Base-by-base conservation (phyloP, 2,329 filamentous ascomycete species). In the Curvularia verruculosa region DNA sequence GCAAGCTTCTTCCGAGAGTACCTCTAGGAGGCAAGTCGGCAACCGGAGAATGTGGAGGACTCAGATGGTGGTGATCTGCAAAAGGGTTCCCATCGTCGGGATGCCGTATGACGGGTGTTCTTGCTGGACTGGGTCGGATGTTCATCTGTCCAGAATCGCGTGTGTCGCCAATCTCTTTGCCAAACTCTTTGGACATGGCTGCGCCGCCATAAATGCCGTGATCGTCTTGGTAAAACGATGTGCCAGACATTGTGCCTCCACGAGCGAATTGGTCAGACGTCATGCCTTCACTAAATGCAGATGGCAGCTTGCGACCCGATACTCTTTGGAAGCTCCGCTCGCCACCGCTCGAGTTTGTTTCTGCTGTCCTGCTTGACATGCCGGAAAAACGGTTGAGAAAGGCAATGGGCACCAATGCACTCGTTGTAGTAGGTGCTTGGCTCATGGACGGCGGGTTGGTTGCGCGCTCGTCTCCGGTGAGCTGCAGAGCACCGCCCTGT, bases 61-160 rank as follows among this genome's bases (percentile, higher is more conserved):
- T 82, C 10, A 75, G 60, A 5, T 67, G 62, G 40, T 66, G 50
- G 13, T 54, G 62, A 47, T 60, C 69, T 18, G 67, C 63, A 51
- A 67, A 70, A 10, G 67, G 63, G 23, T 69, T 65, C 37, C 58
- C 64, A 7, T 73, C 71, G 23, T 71, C 70, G 1, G 73, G 66
- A 48, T 82, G 79, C 56, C 85, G 82, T 55, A 84, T 83, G 15
- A 89, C 77, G 1, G 87, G 84, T 3, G 85, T 87, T 52, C 86
- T 83, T 18, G 84, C 86, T 15, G 88, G 88, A n/a, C 87, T 85
- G n/a, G 85, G 82, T 12, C 66, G 61, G 18, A 70, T 56, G 47
- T 63, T 70, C 65, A 68, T 69, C 1, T 54, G 64, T 29, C 65
- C 68, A 19, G 66, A 61, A n/a, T 60, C 64, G 13, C 66, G 70